Conservation (phyloP, 2,329 filamentous ascomycete species). For the Calonectria henricotiae region DNA sequence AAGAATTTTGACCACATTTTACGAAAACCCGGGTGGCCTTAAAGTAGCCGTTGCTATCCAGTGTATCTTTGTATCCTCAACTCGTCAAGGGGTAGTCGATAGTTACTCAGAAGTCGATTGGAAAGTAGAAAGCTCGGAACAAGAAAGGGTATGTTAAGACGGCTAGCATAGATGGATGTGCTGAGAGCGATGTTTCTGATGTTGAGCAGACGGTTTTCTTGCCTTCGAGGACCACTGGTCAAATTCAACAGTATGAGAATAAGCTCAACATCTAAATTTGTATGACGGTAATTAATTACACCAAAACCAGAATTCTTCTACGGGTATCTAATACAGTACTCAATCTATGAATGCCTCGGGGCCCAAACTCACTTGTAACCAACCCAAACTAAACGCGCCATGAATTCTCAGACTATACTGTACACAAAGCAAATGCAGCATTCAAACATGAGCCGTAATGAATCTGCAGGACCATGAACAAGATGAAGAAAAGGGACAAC, state of each 20-base stretch:
- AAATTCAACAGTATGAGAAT: too few species aligned
- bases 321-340: constrained; percentile 7
- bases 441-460: neutral
- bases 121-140: too few species aligned
- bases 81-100: too few species aligned
- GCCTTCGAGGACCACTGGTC: too few species aligned
- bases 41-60: neutral
- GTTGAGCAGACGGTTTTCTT: too few species aligned
- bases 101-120: too few species aligned
- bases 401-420: neutral
- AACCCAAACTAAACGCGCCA: constrained; percentile 13
- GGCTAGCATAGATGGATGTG: too few species aligned
- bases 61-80: too few species aligned
- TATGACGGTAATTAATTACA: neutral
- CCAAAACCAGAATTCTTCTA: neutral
- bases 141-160: too few species aligned
- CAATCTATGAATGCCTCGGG: neutral
- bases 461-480: neutral
- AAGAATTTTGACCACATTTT: neutral
- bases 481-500: neutral
- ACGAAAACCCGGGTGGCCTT: neutral
- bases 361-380: neutral
- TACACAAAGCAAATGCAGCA: neutral
- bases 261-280: too few species aligned
- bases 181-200: too few species aligned